phyloP scores from a whole-genome alignment of 441 rosid genomes.

The Aquilaria agallochum region DNA sequence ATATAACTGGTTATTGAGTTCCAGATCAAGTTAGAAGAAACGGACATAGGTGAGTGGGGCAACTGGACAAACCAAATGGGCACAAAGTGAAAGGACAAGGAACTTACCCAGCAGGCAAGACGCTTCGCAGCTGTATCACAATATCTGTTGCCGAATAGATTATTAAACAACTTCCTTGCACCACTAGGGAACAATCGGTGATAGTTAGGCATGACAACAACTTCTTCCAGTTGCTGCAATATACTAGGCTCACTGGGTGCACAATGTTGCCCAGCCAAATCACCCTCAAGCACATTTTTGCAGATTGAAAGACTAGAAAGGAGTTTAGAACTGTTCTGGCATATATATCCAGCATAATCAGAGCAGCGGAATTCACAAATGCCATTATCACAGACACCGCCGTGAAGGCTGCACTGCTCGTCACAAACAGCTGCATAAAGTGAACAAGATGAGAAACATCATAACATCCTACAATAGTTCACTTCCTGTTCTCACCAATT shows the following conservation, averaged over 20 bases:
- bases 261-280: constrained; percentile 78
- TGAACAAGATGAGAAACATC: constrained; percentile 8
- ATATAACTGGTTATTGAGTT: too few species aligned
- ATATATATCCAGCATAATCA: constrained; percentile 95
- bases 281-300: constrained; percentile 75
- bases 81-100: too few species aligned
- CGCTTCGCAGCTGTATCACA: constrained; percentile 89
- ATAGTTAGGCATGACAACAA: constrained; percentile 94
- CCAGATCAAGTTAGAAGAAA: too few species aligned
- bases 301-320: constrained; percentile 82
- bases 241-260: constrained; percentile 95
- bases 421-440: constrained; percentile 80
- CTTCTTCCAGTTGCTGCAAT: constrained; percentile 96
- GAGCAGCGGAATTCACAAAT: constrained; percentile 99
- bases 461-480: background rate
- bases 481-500: too few species aligned
- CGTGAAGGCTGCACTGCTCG: constrained; percentile 97
- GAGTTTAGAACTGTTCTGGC: constrained; percentile 90
- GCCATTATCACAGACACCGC: constrained; percentile 98
- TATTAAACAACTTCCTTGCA: constrained; percentile 77
- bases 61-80: too few species aligned
- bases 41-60: too few species aligned
- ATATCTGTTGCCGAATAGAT: constrained; percentile 65
- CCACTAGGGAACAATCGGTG: constrained; percentile 85
- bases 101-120: constrained; percentile 90